Evolutionary conservation across 495 filamentous ascomycete species (phyloP).

Genomic region (Aspergillus ellipticus): DNA sequence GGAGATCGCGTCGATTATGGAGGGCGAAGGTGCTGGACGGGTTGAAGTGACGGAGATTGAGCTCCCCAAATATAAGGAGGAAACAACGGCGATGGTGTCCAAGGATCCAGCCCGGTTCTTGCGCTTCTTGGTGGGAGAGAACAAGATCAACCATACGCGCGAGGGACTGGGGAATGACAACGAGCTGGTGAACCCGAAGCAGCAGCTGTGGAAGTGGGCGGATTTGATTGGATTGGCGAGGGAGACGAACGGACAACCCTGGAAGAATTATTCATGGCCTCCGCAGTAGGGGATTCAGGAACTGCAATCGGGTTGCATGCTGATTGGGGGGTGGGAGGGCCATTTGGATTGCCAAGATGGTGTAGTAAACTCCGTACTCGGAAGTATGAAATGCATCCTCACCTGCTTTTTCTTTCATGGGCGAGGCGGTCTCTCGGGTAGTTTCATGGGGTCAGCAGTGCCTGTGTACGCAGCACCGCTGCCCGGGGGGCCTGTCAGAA

Average conservation of each 20-base stretch:
- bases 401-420: no score
- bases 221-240: conserved; percentile 17
- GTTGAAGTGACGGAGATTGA: conserved; percentile 18
- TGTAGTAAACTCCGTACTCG: no score
- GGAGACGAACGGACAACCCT: conserved; percentile 15
- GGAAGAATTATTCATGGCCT: conserved; percentile 22
- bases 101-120: conserved; percentile 22
- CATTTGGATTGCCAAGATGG: neutral
- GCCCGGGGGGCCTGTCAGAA: no score
- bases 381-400: no score
- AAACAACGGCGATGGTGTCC: conserved; percentile 1
- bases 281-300: no score
- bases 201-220: conserved; percentile 21
- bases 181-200: conserved; percentile 12
- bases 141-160: conserved; percentile 19
- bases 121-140: conserved; percentile 25
- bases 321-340: neutral
- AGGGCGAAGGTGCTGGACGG: conserved; percentile 15
- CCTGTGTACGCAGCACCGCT: no score
- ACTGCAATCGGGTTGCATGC: no score
- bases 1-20: conserved; percentile 22
- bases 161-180: conserved; percentile 17
- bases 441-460: neutral
- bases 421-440: neutral
- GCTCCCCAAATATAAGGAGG: conserved; percentile 10